Evolutionary conservation across 192 early-diverging fungal genomes (phyloP).

Genomic region (Coemansia sp.): DNA sequence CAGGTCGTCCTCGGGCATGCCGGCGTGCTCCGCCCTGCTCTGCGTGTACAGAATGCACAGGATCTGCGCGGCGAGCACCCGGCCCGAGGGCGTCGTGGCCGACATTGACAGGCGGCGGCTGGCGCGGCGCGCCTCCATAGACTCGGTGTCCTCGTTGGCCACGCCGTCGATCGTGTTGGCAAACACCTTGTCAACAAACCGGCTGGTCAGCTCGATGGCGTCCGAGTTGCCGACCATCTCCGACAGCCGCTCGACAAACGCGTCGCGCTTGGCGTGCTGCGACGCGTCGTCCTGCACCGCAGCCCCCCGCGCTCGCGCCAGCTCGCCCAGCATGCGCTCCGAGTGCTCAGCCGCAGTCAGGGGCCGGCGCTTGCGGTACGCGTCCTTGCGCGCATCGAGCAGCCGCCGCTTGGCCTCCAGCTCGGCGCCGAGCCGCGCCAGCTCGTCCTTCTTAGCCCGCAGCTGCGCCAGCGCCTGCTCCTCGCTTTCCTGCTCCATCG

Average conservation of each 20-base stretch:
- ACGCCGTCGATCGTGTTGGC: constrained; percentile 50
- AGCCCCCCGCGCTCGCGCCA: background rate
- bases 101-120: constrained; percentile 51
- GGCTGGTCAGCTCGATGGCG: constrained; percentile 38
- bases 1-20: constrained; percentile 48
- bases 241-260: constrained; percentile 20
- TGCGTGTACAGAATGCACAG: constrained; percentile 49
- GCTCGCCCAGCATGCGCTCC: constrained; percentile 34
- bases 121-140: constrained; percentile 39
- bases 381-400: constrained; percentile 29
- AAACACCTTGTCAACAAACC: constrained; percentile 50
- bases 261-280: constrained; percentile 15
- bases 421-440: constrained; percentile 24
- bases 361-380: constrained; percentile 38
- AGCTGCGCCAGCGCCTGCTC: constrained; percentile 44
- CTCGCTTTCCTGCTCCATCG: constrained; percentile 53
- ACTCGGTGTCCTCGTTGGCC: constrained; percentile 51
- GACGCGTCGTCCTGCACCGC: background rate
- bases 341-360: constrained; percentile 49
- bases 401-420: constrained; percentile 42
- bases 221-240: constrained; percentile 49
- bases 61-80: constrained; percentile 51
- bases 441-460: constrained; percentile 24
- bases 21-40: constrained; percentile 21
- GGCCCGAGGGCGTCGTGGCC: constrained; percentile 31